A percentile compares a stretch with the other conserved stretches of the same genome.
Conservation (phyloP, 2,329 filamentous ascomycete species). For the Fusarium lateritium region DNA sequence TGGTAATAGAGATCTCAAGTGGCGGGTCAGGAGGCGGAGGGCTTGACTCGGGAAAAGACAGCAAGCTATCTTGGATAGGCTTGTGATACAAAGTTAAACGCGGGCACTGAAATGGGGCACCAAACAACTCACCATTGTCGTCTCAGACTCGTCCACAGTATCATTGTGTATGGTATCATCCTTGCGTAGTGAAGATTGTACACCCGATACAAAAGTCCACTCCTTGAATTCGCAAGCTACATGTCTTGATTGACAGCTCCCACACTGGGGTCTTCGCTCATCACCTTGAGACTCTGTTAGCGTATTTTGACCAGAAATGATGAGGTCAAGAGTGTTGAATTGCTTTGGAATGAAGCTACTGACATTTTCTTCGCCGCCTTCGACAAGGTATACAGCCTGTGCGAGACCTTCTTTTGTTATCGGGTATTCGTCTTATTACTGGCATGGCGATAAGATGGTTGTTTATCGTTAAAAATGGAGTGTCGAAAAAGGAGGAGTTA, state of each 20-base stretch:
- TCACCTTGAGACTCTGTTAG: slow-evolving; percentile 12
- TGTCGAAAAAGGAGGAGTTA: slow-evolving; percentile 25
- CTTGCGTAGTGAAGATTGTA: slow-evolving; percentile 14
- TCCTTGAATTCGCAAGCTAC: slow-evolving; percentile 38
- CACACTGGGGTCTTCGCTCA: slow-evolving; percentile 35
- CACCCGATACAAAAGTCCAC: slow-evolving; percentile 33
- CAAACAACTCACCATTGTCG: slow-evolving; percentile 3
- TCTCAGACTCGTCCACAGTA: not conserved
- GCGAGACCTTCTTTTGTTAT: slow-evolving; percentile 32
- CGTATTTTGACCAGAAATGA: no score
- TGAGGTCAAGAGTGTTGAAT: no score
- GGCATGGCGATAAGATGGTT: slow-evolving; percentile 24
- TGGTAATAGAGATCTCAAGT: not conserved
- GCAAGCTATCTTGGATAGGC: slow-evolving; percentile 14
- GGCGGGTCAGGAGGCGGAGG: slow-evolving; percentile 1
- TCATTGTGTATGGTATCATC: slow-evolving; percentile 4
- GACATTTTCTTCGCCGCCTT: slow-evolving; percentile 39
- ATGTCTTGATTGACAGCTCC: slow-evolving; percentile 31
- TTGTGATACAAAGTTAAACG: not conserved
- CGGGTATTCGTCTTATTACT: slow-evolving; percentile 34
- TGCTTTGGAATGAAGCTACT: not conserved
- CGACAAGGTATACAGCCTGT: slow-evolving; percentile 36
- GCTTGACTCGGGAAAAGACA: slow-evolving; percentile 19
- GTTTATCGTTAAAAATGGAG: slow-evolving; percentile 8
- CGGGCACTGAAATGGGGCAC: accelerated